Conservation (phyloP, 192 early-diverging fungal species). For the Backusella circina region DNA sequence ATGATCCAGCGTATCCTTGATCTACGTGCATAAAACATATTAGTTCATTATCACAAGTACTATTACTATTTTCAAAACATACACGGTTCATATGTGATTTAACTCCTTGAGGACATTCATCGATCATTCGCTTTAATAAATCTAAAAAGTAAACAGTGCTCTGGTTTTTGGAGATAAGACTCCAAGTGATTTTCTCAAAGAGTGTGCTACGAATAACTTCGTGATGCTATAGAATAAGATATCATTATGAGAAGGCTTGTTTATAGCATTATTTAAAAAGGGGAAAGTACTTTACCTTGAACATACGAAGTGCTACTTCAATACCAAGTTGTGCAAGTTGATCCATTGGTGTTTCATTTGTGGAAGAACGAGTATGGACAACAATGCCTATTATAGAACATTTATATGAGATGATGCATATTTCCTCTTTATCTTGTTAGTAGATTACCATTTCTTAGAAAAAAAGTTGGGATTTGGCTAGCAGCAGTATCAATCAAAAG, state of each 20-base stretch:
- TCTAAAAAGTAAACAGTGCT: slow-evolving; percentile 43
- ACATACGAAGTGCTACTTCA: slow-evolving; percentile 42
- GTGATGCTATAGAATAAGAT: slow-evolving; percentile 39
- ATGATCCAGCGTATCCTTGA: slow-evolving; percentile 67
- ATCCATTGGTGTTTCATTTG: slow-evolving; percentile 36
- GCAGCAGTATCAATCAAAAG: slow-evolving; percentile 45
- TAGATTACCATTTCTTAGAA: not conserved
- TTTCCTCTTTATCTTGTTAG: not conserved
- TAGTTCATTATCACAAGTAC: no score
- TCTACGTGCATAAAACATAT: slow-evolving; percentile 13
- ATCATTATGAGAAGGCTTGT: no score
- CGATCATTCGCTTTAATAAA: slow-evolving; percentile 44
- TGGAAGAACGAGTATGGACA: slow-evolving; percentile 4
- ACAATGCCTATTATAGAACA: not conserved
- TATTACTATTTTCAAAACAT: no score
- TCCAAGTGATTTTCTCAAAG: slow-evolving; percentile 62
- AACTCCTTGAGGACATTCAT: slow-evolving; percentile 32
- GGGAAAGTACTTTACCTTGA: slow-evolving; percentile 54
- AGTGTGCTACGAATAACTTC: slow-evolving; percentile 65
- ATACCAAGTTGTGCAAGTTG: slow-evolving; percentile 37
- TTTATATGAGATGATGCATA: not conserved
- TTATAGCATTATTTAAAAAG: no score
- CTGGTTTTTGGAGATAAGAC: slow-evolving; percentile 46
- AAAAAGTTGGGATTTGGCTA: not conserved
- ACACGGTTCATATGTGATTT: slow-evolving; percentile 8